Conservation (phyloP, 176 grass and related monocot species). For the Phoenix roebelenii region DNA sequence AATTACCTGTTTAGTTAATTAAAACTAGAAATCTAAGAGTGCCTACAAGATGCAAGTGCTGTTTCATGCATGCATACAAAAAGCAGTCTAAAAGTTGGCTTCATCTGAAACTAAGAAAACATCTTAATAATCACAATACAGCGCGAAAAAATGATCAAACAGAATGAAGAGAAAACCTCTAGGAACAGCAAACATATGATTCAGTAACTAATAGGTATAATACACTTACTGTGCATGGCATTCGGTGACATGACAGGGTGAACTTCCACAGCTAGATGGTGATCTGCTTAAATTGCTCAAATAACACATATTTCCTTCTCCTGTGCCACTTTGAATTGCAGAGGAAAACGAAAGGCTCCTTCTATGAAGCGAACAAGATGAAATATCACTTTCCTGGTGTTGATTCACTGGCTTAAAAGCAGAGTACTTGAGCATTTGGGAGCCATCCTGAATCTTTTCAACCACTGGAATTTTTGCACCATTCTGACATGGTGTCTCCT, state of each 20-base stretch:
- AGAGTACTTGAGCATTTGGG: conserved; percentile 16
- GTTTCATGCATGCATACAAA: no score
- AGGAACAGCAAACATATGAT: neutral
- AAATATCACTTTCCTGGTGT: conserved; percentile 19
- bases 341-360: conserved; percentile 55
- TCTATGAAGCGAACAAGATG: conserved; percentile 30
- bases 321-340: conserved; percentile 13
- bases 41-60: no score
- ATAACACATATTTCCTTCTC: conserved; percentile 19
- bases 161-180: no score
- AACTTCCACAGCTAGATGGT: neutral
- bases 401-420: conserved; percentile 29
- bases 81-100: no score
- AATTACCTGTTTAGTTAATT: no score
- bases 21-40: no score
- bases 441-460: conserved; percentile 4
- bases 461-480: conserved; percentile 16
- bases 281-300: neutral
- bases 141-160: no score
- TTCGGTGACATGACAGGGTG: conserved; percentile 9
- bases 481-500: neutral
- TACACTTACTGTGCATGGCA: conserved; percentile 22
- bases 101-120: no score
- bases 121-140: no score
- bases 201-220: no score